Percentiles rank a stretch among this genome's conserved stretches.
These are phyloP conservation scores for Corymbia calophylla DNA, from an alignment of 441 rosid species.

Conservation along the genomic window DNA sequence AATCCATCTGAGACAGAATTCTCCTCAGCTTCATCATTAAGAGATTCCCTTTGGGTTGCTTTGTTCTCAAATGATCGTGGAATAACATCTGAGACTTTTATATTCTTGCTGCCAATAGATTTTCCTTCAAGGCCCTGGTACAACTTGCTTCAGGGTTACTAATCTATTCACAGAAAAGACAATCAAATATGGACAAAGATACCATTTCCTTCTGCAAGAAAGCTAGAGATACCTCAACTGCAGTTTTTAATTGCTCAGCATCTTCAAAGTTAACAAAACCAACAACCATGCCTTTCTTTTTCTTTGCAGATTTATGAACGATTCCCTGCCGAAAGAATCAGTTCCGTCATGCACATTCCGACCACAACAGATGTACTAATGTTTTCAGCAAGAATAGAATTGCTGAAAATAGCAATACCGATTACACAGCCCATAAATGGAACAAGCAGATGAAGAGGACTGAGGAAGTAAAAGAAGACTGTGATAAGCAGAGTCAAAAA, in stretches of 20 bases:
- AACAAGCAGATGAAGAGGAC: not conserved
- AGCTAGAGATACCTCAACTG: constrained; percentile 39
- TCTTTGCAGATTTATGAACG: constrained; percentile 59
- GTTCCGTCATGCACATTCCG: not conserved
- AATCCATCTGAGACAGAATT: constrained; percentile 13
- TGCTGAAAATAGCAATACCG: not conserved
- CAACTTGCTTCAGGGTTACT: constrained; percentile 5
- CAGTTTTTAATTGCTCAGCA: constrained; percentile 45
- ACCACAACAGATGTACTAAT: not conserved
- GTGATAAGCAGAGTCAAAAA: not conserved
- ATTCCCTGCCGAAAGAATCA: constrained; percentile 40
- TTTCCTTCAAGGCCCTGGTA: constrained; percentile 67
- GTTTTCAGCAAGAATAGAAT: not conserved
- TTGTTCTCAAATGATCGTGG: constrained; percentile 58
- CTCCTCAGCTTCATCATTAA: constrained; percentile 19
- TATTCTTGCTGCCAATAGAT: constrained; percentile 44
- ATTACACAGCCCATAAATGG: not conserved
- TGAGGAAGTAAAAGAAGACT: not conserved
- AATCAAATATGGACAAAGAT: not conserved
- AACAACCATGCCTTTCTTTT: constrained; percentile 74
- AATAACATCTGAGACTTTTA: constrained; percentile 72
- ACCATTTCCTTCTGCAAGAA: not conserved
- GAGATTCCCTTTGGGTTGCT: constrained; percentile 11
- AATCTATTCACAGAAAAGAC: not conserved
- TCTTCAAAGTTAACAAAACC: constrained; percentile 78